Evolutionary conservation across 495 filamentous ascomycete genomes (phyloP), one percentile per base, ranked within the genome.

Genomic region (Xylaria grammica): DNA sequence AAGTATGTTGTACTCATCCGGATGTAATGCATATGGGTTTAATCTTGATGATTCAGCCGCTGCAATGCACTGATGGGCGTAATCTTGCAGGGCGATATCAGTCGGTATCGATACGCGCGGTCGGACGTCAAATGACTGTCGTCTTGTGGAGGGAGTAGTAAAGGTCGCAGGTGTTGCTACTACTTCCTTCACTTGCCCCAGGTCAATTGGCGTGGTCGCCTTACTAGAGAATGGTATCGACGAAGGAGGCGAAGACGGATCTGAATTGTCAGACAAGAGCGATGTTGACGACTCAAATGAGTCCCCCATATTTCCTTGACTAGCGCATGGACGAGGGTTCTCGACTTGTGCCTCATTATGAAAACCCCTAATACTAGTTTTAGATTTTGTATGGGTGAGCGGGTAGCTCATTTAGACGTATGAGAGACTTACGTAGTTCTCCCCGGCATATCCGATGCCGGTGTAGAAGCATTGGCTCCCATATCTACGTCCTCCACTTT

Each of bases 41-140:
- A 99, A 82, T 53, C 95, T 85, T 51, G 93, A 97, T 22, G 91
- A 89, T 74, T 96, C 90, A 44, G 95, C 94, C 7, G 94, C 94
- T 53, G 87, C 82, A 59, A 95, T 89, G 69, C 92, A 94, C 77
- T 98, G 93, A 67, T 89, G 87, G 20, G 91, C 93, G 75, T 96
- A 95, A 46, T 94, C 89, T 29, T 83, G 78, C 38, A 88, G 81
- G 17, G 89, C 78, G 32, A 97, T 67, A 65, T 89, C 86, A 58
- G 88, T 81, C 22, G 94, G 93, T 66, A 97, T 93, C 8, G 94
- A 95, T 34, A 89, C 87, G 67, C 89, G 90, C 1, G 92, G 91
- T 17, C 85, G 83, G 36, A 89, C 77, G 67, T 90, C 80, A 69
- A 81, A 84, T 67, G 73, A 76, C 57, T 70, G 74, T 51, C 80